Conservation (phyloP, 805 yeast species). For the Kodamaea lidongshanica region DNA sequence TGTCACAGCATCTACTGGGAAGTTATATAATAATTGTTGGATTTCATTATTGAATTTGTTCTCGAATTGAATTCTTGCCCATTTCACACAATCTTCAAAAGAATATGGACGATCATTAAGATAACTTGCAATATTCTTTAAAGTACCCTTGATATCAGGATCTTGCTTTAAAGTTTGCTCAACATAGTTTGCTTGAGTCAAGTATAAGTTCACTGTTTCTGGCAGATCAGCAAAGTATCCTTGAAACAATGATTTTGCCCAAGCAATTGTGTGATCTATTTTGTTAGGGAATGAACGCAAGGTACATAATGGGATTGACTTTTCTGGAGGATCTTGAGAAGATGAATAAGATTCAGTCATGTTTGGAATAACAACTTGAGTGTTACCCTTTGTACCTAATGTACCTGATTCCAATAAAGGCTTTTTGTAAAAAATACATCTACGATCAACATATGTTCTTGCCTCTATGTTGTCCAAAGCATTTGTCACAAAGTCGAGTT, state of each 20-base stretch:
- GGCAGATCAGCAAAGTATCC: slow-evolving; percentile 89
- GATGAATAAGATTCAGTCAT: slow-evolving; percentile 94
- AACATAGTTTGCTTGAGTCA: slow-evolving; percentile 87
- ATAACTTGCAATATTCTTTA: slow-evolving; percentile 72
- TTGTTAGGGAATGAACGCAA: slow-evolving; percentile 95
- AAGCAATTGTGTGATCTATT: slow-evolving; percentile 97
- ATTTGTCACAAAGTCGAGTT: slow-evolving; percentile 84
- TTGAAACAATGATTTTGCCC: slow-evolving; percentile 95
- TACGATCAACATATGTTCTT: slow-evolving; percentile 93
- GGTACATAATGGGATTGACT: slow-evolving; percentile 94
- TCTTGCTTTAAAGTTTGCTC: slow-evolving; percentile 87
- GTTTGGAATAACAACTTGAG: slow-evolving; percentile 91
- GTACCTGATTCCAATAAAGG: slow-evolving; percentile 95
- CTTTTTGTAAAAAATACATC: slow-evolving; percentile 88
- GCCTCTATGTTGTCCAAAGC: slow-evolving; percentile 98
- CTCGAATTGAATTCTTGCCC: slow-evolving; percentile 93
- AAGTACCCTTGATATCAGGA: slow-evolving; percentile 82
- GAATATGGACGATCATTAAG: slow-evolving; percentile 78
- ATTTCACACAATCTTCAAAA: slow-evolving; percentile 88
- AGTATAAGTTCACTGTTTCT: slow-evolving; percentile 84
- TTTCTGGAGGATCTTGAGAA: slow-evolving; percentile 98
- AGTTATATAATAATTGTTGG: slow-evolving; percentile 82
- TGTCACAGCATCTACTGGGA: slow-evolving; percentile 91
- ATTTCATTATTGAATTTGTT: slow-evolving; percentile 79
- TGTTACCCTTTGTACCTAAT: slow-evolving; percentile 96